Evolutionary conservation across 1,284 basidiomycete genomes (phyloP).

Genomic region (Ganoderma lingzhi): DNA sequence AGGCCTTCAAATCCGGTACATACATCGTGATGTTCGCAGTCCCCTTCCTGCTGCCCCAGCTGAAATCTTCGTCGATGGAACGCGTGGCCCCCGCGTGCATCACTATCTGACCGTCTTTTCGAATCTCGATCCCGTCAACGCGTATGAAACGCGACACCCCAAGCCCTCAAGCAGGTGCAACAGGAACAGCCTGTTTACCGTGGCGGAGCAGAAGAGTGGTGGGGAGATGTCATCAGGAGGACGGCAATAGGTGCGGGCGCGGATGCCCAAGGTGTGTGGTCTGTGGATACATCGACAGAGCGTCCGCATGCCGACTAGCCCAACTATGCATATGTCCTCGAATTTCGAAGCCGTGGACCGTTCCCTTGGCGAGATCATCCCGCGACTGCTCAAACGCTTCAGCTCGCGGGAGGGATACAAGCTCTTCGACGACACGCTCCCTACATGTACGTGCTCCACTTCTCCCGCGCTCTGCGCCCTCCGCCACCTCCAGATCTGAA

Average conservation of each 20-base stretch:
- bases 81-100: background rate
- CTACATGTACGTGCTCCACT: slow-evolving; percentile 55
- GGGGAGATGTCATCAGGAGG: slow-evolving; percentile 73
- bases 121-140: background rate
- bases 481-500: background rate
- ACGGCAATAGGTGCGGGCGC: slow-evolving; percentile 80
- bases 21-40: slow-evolving; percentile 38
- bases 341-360: slow-evolving; percentile 55
- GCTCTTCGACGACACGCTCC: slow-evolving; percentile 68
- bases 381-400: slow-evolving; percentile 66
- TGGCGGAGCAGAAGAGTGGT: slow-evolving; percentile 66
- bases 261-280: slow-evolving; percentile 54
- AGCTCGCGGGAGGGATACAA: slow-evolving; percentile 75
- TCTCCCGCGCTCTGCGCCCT: background rate
- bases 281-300: background rate
- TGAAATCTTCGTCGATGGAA: slow-evolving; percentile 9
- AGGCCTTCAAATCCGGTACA: slow-evolving; percentile 74
- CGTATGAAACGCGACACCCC: background rate
- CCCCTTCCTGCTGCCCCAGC: background rate
- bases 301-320: background rate
- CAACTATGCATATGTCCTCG: background rate
- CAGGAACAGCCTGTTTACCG: slow-evolving; percentile 61
- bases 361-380: slow-evolving; percentile 60
- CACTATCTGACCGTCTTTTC: slow-evolving; percentile 4
- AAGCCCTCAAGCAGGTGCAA: slow-evolving; percentile 73